Base-by-base conservation (phyloP, 129 eudicot species). In the Artemisia annua region DNA sequence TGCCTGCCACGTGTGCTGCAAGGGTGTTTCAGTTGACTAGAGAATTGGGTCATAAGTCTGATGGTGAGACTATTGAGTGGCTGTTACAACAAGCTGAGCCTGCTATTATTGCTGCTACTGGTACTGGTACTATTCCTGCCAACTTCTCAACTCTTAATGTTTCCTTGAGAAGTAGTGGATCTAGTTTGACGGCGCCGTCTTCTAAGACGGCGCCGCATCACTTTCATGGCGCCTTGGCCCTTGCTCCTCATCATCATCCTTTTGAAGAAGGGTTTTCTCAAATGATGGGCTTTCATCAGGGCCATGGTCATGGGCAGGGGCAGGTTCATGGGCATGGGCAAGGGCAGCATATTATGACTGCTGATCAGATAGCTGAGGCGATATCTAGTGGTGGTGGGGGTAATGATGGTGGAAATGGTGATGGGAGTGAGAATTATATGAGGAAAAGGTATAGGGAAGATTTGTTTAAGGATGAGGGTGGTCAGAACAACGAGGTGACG, bases 1-100 rank as follows among this genome's bases (percentile, higher is more conserved):
- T 89, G 96, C 96, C 96, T 62, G 96, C 96, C 32, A 83, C 92
- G 2, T 89, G 96, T 56, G 96, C 96, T 3, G 96, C 96, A 26
- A 83, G 96, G 66, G 96, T 89, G 3, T 87, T 87, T 18, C 96
- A 89, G 52, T 59, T 89, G 59, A 89, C 96, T 0, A 75, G 91
- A 50, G 96, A 89, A 72, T 80, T 89, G 35, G 89, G 91, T 12
- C 87, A 89, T 58, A 89, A 89, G 69, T 86, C 96, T 17, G 96
- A 89, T 14, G 96, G 96, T 0, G 96, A 88, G 26, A 88, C 96
- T 16, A 86, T 88, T 30, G 96, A 88, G 89, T 88, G 91, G 96
- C 87, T 89, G 8, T 46, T 87, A 19, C 89, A 87, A 8, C 96
- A 89, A 22, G 90, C 96, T 11, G 96, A 89, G 71, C 84, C 88